Conservation (phyloP, 2,329 filamentous ascomycete species). For the Plenodomus biglobosus region DNA sequence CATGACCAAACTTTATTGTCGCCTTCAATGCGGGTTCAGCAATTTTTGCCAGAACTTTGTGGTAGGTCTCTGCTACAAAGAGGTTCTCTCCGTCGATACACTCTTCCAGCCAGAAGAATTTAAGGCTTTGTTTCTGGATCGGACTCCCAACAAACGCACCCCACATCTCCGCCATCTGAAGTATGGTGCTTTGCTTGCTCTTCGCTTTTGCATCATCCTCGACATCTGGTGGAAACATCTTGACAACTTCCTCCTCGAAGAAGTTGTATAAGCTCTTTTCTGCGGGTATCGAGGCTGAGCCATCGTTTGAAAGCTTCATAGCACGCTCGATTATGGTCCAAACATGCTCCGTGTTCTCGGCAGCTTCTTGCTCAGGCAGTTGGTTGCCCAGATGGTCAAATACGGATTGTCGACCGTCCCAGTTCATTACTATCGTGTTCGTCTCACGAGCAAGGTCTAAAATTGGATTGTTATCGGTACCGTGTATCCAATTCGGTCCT, state of each 20-base stretch:
- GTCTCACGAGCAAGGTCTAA: constrained; percentile 66
- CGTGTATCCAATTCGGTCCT: constrained; percentile 81
- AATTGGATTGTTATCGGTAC: constrained; percentile 70
- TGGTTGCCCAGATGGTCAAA: constrained; percentile 60
- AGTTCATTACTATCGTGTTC: constrained; percentile 55
- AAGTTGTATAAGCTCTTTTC: constrained; percentile 60
- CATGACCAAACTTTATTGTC: constrained; percentile 54
- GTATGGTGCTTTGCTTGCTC: constrained; percentile 51
- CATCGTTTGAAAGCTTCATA: constrained; percentile 65
- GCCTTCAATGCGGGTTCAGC: constrained; percentile 61
- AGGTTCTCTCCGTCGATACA: constrained; percentile 71
- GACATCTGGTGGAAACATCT: constrained; percentile 42
- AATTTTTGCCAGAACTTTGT: constrained; percentile 61
- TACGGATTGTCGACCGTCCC: constrained; percentile 58
- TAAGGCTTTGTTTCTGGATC: constrained; percentile 66
- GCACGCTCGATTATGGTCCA: constrained; percentile 70
- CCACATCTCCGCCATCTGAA: constrained; percentile 66
- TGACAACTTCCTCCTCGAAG: constrained; percentile 54
- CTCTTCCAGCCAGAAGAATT: constrained; percentile 77
- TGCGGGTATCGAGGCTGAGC: constrained; percentile 55
- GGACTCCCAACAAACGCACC: constrained; percentile 70
- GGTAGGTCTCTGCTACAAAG: constrained; percentile 64
- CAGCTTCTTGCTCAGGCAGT: constrained; percentile 48
- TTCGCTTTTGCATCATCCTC: constrained; percentile 43
- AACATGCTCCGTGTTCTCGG: constrained; percentile 53